phyloP scores from a whole-genome alignment of 495 filamentous ascomycete genomes.

The Thermothielavioides terrestris region DNA sequence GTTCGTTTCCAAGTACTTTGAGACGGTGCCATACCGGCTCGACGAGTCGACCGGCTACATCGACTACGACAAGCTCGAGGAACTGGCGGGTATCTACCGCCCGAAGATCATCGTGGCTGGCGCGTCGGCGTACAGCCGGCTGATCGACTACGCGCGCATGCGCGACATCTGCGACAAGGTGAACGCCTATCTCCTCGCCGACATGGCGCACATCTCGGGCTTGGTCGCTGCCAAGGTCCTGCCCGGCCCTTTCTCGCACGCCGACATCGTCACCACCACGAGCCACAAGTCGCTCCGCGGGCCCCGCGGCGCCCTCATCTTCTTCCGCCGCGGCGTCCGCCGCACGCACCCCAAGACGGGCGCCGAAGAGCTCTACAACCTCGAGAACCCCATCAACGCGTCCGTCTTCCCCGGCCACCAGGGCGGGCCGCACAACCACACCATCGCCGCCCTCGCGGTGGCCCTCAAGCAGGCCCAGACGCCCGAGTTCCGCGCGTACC shows the following conservation, averaged over 20 bases:
- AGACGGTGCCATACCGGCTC: conserved; percentile 89
- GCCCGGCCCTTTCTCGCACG: conserved; percentile 77
- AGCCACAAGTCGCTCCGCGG: conserved; percentile 95
- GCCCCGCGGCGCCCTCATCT: conserved; percentile 94
- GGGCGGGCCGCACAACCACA: conserved; percentile 97
- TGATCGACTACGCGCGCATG: conserved; percentile 88
- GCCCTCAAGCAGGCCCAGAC: conserved; percentile 89
- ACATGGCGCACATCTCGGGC: conserved; percentile 98
- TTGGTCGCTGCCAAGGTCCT: conserved; percentile 86
- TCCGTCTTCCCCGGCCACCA: conserved; percentile 99
- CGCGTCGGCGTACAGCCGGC: conserved; percentile 86
- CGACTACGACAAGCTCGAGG: conserved; percentile 84
- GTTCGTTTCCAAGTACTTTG: conserved; percentile 96
- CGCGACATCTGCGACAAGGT: conserved; percentile 78
- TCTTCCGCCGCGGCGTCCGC: conserved; percentile 87
- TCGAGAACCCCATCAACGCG: conserved; percentile 88
- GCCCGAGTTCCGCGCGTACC: conserved; percentile 81
- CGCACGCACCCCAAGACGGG: conserved; percentile 78
- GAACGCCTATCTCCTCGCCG: conserved; percentile 85
- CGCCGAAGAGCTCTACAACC: conserved; percentile 73
- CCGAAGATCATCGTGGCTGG: conserved; percentile 95
- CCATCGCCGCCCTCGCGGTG: conserved; percentile 89
- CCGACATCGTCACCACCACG: conserved; percentile 96
- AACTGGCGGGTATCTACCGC: conserved; percentile 75
- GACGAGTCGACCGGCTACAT: conserved; percentile 87